Percentiles rank a stretch among this genome's conserved stretches.
Evolutionary conservation across 306 rosid genomes (phyloP).

Genomic region (Amphicarpaea edgeworthii): DNA sequence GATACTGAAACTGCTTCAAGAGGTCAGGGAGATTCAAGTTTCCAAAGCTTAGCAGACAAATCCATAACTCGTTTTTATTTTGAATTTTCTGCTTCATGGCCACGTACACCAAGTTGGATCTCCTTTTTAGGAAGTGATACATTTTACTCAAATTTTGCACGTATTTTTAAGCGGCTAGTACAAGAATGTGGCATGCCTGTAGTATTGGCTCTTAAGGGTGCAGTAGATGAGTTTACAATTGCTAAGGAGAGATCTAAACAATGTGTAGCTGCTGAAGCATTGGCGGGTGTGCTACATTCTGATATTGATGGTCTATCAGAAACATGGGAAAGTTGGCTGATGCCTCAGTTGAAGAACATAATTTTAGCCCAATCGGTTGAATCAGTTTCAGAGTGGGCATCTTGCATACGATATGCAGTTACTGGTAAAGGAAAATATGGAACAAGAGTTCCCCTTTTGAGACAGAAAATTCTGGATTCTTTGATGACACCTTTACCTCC

Average conservation of each 20-base stretch:
- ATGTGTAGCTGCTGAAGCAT: constrained; percentile 98
- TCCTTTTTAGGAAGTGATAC: constrained; percentile 83
- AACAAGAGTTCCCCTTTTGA: constrained; percentile 85
- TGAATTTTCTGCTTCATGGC: constrained; percentile 98
- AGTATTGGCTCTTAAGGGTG: constrained; percentile 72
- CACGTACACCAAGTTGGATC: constrained; percentile 99
- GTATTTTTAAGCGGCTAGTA: constrained; percentile 89
- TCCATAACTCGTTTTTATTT: constrained; percentile 94
- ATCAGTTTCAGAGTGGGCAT: constrained; percentile 97
- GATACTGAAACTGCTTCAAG: constrained; percentile 82
- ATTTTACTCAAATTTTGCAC: constrained; percentile 90
- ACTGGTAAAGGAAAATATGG: constrained; percentile 98
- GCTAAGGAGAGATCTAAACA: constrained; percentile 99
- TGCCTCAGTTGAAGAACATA: constrained; percentile 83
- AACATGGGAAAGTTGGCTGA: constrained; percentile 94
- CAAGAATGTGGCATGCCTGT: constrained; percentile 97
- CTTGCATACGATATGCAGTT: constrained; percentile 94
- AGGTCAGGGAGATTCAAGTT: constrained; percentile 77
- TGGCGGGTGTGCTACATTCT: constrained; percentile 95
- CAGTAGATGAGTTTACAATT: constrained; percentile 81
- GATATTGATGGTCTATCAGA: constrained; percentile 81
- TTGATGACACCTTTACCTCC: constrained; percentile 82
- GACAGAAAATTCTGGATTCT: constrained; percentile 89
- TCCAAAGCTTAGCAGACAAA: constrained; percentile 97
- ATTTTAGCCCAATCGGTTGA: constrained; percentile 89